Evolutionary conservation across 352 stramenopile genomes (phyloP).

Genomic region (Peronospora belbahrii): DNA sequence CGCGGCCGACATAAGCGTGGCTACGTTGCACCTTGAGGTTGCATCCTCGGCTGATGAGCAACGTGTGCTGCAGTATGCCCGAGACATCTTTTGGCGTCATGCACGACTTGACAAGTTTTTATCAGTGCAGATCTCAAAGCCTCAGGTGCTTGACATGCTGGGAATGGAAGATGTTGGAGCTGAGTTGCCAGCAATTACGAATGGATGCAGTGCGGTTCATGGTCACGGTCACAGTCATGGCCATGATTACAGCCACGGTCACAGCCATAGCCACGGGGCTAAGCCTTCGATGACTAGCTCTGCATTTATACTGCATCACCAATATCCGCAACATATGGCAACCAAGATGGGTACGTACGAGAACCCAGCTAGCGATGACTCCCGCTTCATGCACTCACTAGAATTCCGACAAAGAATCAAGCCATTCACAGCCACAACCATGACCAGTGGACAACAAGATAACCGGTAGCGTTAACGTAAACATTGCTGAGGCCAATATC

Average conservation of each 20-base stretch:
- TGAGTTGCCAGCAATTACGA: conserved; percentile 7
- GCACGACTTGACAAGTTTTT: conserved; percentile 43
- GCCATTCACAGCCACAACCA: conserved; percentile 1
- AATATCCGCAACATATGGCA: conserved; percentile 13
- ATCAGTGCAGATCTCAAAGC: conserved; percentile 56
- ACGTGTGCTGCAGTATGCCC: conserved; percentile 40
- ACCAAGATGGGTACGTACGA: conserved; percentile 53
- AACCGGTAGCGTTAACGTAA: too few species aligned
- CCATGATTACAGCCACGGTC: conserved; percentile 16
- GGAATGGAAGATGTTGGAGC: not conserved
- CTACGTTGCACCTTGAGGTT: conserved; percentile 53
- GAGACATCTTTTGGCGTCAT: conserved; percentile 38
- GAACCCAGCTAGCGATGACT: conserved; percentile 56
- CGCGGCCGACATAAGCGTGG: conserved; percentile 49
- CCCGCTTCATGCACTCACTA: conserved; percentile 8
- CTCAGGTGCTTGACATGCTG: conserved; percentile 15
- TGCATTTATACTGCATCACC: conserved; percentile 9
- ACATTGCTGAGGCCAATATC: too few species aligned
- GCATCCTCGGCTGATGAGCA: conserved; percentile 41
- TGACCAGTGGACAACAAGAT: conserved; percentile 3
- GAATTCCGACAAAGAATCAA: conserved; percentile 8
- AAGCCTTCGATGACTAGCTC: conserved; percentile 3
- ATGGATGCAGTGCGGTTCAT: conserved; percentile 13
- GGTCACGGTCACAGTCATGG: too few species aligned
- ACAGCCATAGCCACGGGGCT: conserved; percentile 18